A percentile compares a stretch with the other conserved stretches of the same genome.
phyloP scores from a whole-genome alignment of 169 alveolate genomes.

The Theileria luwenshuni region DNA sequence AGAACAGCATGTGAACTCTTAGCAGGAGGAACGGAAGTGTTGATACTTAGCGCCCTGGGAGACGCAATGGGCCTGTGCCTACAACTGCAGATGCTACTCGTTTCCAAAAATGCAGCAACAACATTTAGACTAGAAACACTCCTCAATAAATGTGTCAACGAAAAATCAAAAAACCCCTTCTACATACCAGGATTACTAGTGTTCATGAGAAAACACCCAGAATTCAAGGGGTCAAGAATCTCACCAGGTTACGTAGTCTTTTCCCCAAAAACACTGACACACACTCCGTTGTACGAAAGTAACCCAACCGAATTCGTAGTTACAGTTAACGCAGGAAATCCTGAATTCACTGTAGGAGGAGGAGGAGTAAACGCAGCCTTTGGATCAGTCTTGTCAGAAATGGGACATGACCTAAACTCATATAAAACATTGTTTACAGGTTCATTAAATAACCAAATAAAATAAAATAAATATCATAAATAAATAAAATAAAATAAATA shows the following conservation, averaged over 20 bases:
- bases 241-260: slow-evolving; percentile 79
- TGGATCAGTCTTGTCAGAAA: slow-evolving; percentile 50
- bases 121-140: slow-evolving; percentile 71
- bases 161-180: slow-evolving; percentile 56
- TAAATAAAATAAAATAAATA: neutral
- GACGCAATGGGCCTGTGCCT: slow-evolving; percentile 82
- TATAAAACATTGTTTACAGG: slow-evolving; percentile 64
- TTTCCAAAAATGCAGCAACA: slow-evolving; percentile 72
- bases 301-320: slow-evolving; percentile 64
- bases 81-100: slow-evolving; percentile 72
- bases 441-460: neutral
- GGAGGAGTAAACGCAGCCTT: slow-evolving; percentile 69
- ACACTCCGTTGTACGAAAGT: slow-evolving; percentile 55
- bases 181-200: slow-evolving; percentile 80
- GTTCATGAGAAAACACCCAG: slow-evolving; percentile 80
- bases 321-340: slow-evolving; percentile 70
- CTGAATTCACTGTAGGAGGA: slow-evolving; percentile 51
- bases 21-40: slow-evolving; percentile 82
- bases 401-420: slow-evolving; percentile 67
- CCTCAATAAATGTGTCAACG: slow-evolving; percentile 52
- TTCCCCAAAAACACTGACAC: slow-evolving; percentile 43
- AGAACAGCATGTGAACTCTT: slow-evolving; percentile 81
- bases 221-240: slow-evolving; percentile 81
- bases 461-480: neutral
- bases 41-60: slow-evolving; percentile 80